These are phyloP conservation scores for Chytriomyces sp. DNA, from an alignment of 192 early-diverging fungal species.

Conservation along the genomic window DNA sequence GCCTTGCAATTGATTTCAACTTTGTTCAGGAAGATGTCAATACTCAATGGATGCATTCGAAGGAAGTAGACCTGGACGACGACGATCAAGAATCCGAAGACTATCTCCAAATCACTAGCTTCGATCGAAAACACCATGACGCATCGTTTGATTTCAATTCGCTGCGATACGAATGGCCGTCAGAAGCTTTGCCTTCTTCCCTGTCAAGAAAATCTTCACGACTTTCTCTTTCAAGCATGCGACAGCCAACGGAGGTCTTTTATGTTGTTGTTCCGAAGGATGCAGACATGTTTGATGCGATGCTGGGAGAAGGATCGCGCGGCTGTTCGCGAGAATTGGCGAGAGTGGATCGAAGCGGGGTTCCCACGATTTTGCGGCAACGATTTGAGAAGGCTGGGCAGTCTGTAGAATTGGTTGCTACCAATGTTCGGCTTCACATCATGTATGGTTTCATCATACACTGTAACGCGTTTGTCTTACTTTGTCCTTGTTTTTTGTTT, in stretches of 20 bases:
- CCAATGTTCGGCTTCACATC: constrained; percentile 11
- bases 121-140: not conserved
- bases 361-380: constrained; percentile 11
- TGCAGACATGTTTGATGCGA: constrained; percentile 28
- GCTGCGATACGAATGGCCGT: constrained; percentile 19
- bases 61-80: no score
- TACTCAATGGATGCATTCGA: no score
- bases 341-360: constrained; percentile 18
- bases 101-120: no score
- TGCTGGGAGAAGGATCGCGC: not conserved
- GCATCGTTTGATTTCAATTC: constrained; percentile 17
- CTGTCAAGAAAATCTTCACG: not conserved
- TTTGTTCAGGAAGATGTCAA: no score
- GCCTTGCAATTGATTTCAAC: no score
- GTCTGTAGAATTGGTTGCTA: constrained; percentile 19
- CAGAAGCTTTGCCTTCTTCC: constrained; percentile 14
- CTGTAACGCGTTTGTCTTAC: no score
- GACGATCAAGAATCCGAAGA: no score
- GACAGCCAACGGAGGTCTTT: not conserved
- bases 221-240: not conserved
- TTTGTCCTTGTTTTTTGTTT: no score
- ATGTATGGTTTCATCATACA: no score
- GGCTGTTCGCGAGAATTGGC: constrained; percentile 8
- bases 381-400: constrained; percentile 16
- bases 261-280: constrained; percentile 36